Evolutionary conservation across 2,329 filamentous ascomycete species (phyloP), one percentile per base, ranked within the genome.

Genomic region (Triangularia verruculosa): DNA sequence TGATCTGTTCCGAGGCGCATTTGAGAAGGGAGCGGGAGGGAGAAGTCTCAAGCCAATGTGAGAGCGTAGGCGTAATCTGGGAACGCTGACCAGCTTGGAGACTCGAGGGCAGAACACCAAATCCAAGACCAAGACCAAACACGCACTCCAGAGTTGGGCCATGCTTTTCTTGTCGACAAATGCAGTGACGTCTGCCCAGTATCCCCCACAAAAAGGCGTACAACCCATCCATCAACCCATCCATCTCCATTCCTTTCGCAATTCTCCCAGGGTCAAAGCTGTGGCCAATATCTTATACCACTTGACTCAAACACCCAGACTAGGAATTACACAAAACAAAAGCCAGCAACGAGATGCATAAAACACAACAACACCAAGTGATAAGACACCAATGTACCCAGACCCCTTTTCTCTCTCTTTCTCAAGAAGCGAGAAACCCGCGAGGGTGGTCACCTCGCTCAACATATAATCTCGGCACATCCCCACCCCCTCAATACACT

Each of bases 81-180:
- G 6, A 1, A 27, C 32, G 17, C 43, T 64, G 17, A 64, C 27
- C 15, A 43, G 39, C 43, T 22, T 27, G 15, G 34, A 66, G 61
- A 27, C 56, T 58, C 15, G 20, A 43, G 13, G 34, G 27, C 20
- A 32, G 11, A 34, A n/a, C 56, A 34, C 56, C 17, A 47, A 43
- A 47, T 20, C n/a, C 39, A 47, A 47, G 4, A 20, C 20, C 39
- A 22, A 20, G 11, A 20, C 20, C 39, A 22, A 20, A 20, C 8
- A 20, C 39, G 39, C n/a, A 9, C n/a, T 47, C 39, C n/a, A 20
- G 9, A 20, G 34, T 9, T 8, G n/a, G n/a, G 39, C 20, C 13
- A 3, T 8, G n/a, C n/a, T 47, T 47, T 47, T 17, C 17, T 9
- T 17, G 9, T 47, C 39, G 4, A 17, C 39, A 20, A 6, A 47